Base-by-base conservation (phyloP, 176 grass and related monocot genomes). In the Aegilops tauschii region DNA sequence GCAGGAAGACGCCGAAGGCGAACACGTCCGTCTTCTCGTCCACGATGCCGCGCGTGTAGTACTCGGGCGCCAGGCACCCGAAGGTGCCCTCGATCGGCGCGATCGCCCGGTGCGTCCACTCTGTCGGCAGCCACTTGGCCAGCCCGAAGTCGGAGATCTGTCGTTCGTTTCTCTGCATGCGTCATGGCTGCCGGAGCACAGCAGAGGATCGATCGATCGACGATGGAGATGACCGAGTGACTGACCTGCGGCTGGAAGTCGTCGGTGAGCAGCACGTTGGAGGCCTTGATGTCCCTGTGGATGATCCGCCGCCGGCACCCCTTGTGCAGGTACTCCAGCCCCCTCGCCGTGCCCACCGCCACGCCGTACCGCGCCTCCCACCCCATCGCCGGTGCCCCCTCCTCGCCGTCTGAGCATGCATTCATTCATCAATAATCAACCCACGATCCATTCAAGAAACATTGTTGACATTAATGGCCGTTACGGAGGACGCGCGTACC, bases 21-120 rank as follows among this genome's bases (percentile, higher is more conserved):
- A 98, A 95, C 56, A 98, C 92, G 89, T 98, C 96, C 2, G 93
- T 98, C 87, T 98, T 95, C 89, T 98, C 93, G 85, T 98, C 93
- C 4, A 98, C 86, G 70, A 98, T 92, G 7, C 96, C 96, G 50
- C 91, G 92, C 77, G 90, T 98, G 91, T 95, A 98, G 89, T 98
- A 98, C 86, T 98, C 96, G 3, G 96, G 96, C 39, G 96, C 93
- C 73, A 98, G 82, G 78, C 96, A 98, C 36, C 96, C 93, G 25
- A 98, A 98, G 40, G 96, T 95, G 35, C 96, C 96, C 84, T 98
- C 96, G 64, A 98, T 98, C 25, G 96, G 96, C 32, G 93, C 92
- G 61, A 98, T 95, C 7, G 92, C 92, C 12, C 92, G 90, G 88
- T 98, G 92, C 83, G 89, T 95, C 96, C 96, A 98, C 88, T 98